These are phyloP conservation scores for Zygosaccharomyces sapae DNA, from an alignment of 1,139 yeast species.

Conservation along the genomic window DNA sequence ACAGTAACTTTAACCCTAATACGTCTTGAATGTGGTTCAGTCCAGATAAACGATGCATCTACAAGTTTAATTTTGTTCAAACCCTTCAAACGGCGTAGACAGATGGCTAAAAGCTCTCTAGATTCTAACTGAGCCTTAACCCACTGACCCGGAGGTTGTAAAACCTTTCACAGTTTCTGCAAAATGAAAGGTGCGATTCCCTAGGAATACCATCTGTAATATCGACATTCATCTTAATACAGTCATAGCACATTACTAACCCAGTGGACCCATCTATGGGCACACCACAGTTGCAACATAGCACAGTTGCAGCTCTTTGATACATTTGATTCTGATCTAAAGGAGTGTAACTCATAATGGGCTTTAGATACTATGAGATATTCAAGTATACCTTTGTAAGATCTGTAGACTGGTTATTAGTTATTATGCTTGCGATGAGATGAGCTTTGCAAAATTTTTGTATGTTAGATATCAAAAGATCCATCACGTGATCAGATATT, in stretches of 20 bases:
- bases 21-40: conserved; percentile 98
- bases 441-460: conserved; percentile 23
- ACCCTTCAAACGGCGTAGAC: conserved; percentile 85
- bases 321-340: conserved; percentile 29
- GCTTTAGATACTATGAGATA: not conserved
- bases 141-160: conserved; percentile 96
- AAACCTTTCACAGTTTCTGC: conserved; percentile 96
- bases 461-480: conserved; percentile 3
- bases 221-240: conserved; percentile 90
- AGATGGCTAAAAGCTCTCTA: conserved; percentile 83
- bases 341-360: conserved; percentile 29
- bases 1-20: conserved; percentile 85
- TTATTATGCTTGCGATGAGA: conserved; percentile 14
- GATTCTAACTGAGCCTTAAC: conserved; percentile 85
- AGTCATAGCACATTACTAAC: conserved; percentile 94
- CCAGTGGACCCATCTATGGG: conserved; percentile 97
- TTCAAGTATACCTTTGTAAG: not conserved
- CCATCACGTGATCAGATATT: not conserved
- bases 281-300: conserved; percentile 97
- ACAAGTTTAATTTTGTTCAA: conserved; percentile 80
- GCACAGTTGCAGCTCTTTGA: conserved; percentile 64
- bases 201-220: conserved; percentile 95
- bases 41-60: conserved; percentile 96
- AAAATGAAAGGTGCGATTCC: conserved; percentile 86
- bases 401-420: not conserved